Evolutionary conservation across 2,329 filamentous ascomycete genomes (phyloP), one percentile per base, ranked within the genome.

Genomic region (Colletotrichum navitas): DNA sequence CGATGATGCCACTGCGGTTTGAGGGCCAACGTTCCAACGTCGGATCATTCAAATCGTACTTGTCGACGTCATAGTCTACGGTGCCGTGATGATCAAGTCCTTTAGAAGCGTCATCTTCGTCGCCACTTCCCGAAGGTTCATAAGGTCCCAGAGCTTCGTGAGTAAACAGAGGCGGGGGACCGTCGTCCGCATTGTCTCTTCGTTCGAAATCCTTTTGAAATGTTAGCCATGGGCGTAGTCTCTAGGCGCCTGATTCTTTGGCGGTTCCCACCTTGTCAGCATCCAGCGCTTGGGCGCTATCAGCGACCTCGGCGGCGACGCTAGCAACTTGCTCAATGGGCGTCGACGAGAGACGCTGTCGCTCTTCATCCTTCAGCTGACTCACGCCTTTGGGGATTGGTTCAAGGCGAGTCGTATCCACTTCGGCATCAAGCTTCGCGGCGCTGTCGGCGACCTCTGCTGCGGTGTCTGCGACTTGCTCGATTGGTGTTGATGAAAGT

Each of bases 21-120:
- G 82, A 85, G 2, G 86, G 86, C 73, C 87, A 87, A 24, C 76
- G 79, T 72, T 87, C 86, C 11, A 88, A 76, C 0, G 82, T 85
- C 1, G 86, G 85, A 61, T 88, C 86, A 58, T 83, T 80, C 2
- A 83, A 71, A 59, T 87, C 85, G 34, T 81, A 75, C 5, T 76
- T 72, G 52, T 79, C 76, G 7, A 75, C 67, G 29, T 76, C 76
- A 43, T 75, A 66, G 4, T 71, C 73, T 18, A 74, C 73, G 10
- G 49, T 74, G 51, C 73, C 72, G 6, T 69, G 59, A 24, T 69
- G 64, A 8, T 64, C 61, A 21, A 39, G 21, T n/a, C 68, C 43
- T n/a, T 63, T 43, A 10, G 51, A 24, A 26, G 16, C 21, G 1
- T 41, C 45, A 11, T 78, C 79, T 56, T 82, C 77, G 10, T 76